These are phyloP conservation scores for Lipomyces starkeyi DNA, from an alignment of 805 yeast species.

Conservation along the genomic window DNA sequence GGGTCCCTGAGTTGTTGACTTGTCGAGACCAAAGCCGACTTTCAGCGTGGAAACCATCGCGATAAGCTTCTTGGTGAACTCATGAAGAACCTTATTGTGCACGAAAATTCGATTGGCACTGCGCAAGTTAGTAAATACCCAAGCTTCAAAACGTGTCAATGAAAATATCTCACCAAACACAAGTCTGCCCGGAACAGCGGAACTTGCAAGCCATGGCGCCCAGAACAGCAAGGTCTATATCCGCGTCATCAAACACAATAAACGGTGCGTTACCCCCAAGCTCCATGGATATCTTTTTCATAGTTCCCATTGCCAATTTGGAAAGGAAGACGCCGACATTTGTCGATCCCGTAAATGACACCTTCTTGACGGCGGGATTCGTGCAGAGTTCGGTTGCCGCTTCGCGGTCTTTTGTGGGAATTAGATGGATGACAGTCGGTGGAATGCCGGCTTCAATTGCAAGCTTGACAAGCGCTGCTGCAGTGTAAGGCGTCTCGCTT, in stretches of 20 bases:
- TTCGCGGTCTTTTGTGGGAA: slow-evolving; percentile 51
- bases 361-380: slow-evolving; percentile 61
- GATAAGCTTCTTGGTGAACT: slow-evolving; percentile 59
- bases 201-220: slow-evolving; percentile 72
- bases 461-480: slow-evolving; percentile 68
- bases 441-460: slow-evolving; percentile 75
- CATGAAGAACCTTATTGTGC: slow-evolving; percentile 66
- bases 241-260: slow-evolving; percentile 75
- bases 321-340: slow-evolving; percentile 70
- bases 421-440: slow-evolving; percentile 66
- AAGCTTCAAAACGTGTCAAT: no score
- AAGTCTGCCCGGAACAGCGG: slow-evolving; percentile 81
- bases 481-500: slow-evolving; percentile 73
- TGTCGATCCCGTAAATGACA: slow-evolving; percentile 82
- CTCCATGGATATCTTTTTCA: slow-evolving; percentile 75
- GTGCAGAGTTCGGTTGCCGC: slow-evolving; percentile 64
- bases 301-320: slow-evolving; percentile 62
- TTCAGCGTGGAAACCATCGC: slow-evolving; percentile 53
- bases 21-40: slow-evolving; percentile 68
- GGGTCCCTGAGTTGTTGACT: slow-evolving; percentile 75
- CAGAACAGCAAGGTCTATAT: slow-evolving; percentile 66
- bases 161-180: slow-evolving; percentile 50
- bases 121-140: no score
- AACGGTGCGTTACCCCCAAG: slow-evolving; percentile 87
- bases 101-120: slow-evolving; percentile 29